Evolutionary conservation across 495 filamentous ascomycete species (phyloP).

Genomic region (Talaromyces adpressus): DNA sequence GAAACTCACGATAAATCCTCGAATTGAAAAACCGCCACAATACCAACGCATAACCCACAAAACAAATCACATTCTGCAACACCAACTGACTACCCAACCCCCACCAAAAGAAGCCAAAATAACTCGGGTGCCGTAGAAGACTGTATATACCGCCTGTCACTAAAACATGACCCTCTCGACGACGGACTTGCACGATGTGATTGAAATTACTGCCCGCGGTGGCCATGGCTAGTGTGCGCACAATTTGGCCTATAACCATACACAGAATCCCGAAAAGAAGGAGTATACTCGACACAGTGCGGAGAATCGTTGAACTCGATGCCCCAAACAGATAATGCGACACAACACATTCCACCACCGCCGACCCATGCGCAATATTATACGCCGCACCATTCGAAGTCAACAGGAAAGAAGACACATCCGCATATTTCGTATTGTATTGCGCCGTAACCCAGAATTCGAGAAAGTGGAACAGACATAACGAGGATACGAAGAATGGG

Average conservation of each 20-base stretch:
- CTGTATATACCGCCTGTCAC: slow-evolving; percentile 67
- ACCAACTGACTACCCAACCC: slow-evolving; percentile 88
- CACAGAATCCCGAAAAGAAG: slow-evolving; percentile 52
- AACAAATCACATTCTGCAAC: slow-evolving; percentile 75
- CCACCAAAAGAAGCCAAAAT: slow-evolving; percentile 99
- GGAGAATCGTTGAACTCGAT: not conserved
- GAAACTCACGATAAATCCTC: slow-evolving; percentile 58
- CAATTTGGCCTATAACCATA: slow-evolving; percentile 63
- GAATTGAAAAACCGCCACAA: slow-evolving; percentile 77
- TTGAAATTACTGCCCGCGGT: slow-evolving; percentile 90
- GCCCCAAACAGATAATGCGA: slow-evolving; percentile 34
- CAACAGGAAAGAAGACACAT: slow-evolving; percentile 70
- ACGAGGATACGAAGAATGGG: slow-evolving; percentile 68
- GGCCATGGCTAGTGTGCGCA: slow-evolving; percentile 73
- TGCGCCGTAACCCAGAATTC: slow-evolving; percentile 85
- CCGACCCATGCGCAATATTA: slow-evolving; percentile 70
- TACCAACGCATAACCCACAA: slow-evolving; percentile 63
- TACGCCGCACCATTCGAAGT: slow-evolving; percentile 81
- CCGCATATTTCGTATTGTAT: slow-evolving; percentile 71
- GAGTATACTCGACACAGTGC: slow-evolving; percentile 16
- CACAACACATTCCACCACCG: slow-evolving; percentile 62
- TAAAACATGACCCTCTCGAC: slow-evolving; percentile 61
- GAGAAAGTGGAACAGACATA: slow-evolving; percentile 89
- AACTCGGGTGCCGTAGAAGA: slow-evolving; percentile 73
- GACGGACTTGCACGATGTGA: slow-evolving; percentile 67